These are phyloP conservation scores for Mesembryanthemum crystallinum DNA, from an alignment of 148 eudicot genomes.

Conservation along the genomic window DNA sequence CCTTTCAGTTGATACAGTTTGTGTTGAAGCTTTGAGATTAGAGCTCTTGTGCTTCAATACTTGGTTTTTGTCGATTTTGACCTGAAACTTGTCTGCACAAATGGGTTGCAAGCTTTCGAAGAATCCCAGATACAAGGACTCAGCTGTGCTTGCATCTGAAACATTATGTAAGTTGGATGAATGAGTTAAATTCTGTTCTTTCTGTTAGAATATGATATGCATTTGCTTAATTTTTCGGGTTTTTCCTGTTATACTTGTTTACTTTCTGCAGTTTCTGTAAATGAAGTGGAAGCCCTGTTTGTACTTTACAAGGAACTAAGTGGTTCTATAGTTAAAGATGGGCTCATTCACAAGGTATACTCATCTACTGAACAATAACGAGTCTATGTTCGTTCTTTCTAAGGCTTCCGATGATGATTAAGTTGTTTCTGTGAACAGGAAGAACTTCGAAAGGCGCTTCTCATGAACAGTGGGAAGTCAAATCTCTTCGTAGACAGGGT, in stretches of 20 bases:
- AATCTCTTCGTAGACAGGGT: constrained; percentile 45
- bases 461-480: constrained; percentile 23
- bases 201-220: not conserved
- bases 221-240: not conserved
- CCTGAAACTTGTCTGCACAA: not conserved
- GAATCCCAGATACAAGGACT: constrained; percentile 10
- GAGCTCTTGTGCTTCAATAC: not conserved
- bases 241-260: not conserved
- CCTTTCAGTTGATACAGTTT: not conserved
- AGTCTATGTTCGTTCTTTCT: too few relatives aligned
- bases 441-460: constrained; percentile 35
- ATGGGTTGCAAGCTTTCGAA: constrained; percentile 33
- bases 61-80: not conserved
- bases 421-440: constrained; percentile 31
- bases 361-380: not conserved
- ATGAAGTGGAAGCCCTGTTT: constrained; percentile 41
- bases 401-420: too few relatives aligned
- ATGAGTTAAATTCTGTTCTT: not conserved
- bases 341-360: constrained; percentile 38
- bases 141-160: constrained; percentile 30
- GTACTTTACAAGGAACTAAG: constrained; percentile 32
- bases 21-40: not conserved
- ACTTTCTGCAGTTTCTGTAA: constrained; percentile 29
- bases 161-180: constrained; percentile 28
- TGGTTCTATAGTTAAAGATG: constrained; percentile 34